Evolutionary conservation across 805 yeast genomes (phyloP).

Genomic region (Nakazawaea pomicola): DNA sequence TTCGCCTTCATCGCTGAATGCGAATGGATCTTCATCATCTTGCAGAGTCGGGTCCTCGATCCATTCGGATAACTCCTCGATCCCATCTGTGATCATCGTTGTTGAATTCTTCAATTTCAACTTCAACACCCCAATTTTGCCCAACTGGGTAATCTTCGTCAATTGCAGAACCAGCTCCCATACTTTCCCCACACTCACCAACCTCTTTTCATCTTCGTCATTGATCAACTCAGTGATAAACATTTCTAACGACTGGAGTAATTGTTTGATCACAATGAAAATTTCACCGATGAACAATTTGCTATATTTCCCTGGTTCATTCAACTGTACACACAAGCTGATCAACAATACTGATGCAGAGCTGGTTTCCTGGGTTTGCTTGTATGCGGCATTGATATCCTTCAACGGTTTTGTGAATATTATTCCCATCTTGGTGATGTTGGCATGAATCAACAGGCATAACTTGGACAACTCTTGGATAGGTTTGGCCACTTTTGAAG

Average conservation of each 20-base stretch:
- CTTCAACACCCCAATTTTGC: slow-evolving; percentile 50
- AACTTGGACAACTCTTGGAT: slow-evolving; percentile 56
- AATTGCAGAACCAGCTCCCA: slow-evolving; percentile 65
- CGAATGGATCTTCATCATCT: slow-evolving; percentile 50
- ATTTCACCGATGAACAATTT: slow-evolving; percentile 26
- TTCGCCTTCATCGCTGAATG: slow-evolving; percentile 29
- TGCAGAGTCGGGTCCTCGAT: slow-evolving; percentile 51
- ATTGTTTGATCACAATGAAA: slow-evolving; percentile 18
- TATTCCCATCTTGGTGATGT: slow-evolving; percentile 71
- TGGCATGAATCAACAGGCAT: slow-evolving; percentile 59
- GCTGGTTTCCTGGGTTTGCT: slow-evolving; percentile 41
- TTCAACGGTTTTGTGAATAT: slow-evolving; percentile 57
- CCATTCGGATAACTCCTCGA: slow-evolving; percentile 70
- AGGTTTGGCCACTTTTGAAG: slow-evolving; percentile 35
- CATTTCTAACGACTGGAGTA: slow-evolving; percentile 14
- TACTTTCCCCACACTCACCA: slow-evolving; percentile 58
- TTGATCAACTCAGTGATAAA: slow-evolving; percentile 17
- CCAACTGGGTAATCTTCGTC: slow-evolving; percentile 35
- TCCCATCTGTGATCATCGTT: slow-evolving; percentile 51
- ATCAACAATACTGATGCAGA: slow-evolving; percentile 39
- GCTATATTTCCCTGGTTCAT: slow-evolving; percentile 29
- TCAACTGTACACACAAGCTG: slow-evolving; percentile 39
- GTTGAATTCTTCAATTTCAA: slow-evolving; percentile 39
- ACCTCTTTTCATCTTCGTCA: slow-evolving; percentile 29
- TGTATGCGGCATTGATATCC: slow-evolving; percentile 41